Evolutionary conservation across 306 rosid species (phyloP).

Genomic region (Inga laurina): DNA sequence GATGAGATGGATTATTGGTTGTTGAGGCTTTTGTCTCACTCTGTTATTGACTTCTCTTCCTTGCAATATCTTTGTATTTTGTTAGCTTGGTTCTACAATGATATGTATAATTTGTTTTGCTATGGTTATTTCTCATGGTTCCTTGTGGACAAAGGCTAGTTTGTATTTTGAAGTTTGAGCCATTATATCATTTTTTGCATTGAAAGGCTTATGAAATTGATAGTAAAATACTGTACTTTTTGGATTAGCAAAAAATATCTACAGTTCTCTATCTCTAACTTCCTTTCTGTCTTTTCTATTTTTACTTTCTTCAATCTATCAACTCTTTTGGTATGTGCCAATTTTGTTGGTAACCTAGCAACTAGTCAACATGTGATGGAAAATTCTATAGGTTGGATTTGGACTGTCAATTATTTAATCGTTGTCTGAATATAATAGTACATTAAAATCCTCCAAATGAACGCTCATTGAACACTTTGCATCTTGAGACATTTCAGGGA

Average conservation of each 20-base stretch:
- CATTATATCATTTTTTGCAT: not conserved
- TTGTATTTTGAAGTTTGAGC: not conserved
- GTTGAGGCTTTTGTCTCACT: too few relatives aligned
- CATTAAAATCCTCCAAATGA: not conserved
- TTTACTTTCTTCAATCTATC: not conserved
- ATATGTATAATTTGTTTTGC: not conserved
- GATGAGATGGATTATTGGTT: too few relatives aligned
- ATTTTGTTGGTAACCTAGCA: not conserved
- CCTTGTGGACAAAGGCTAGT: not conserved
- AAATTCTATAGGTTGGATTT: not conserved
- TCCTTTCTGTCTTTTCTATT: not conserved
- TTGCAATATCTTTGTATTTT: not conserved
- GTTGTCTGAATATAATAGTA: not conserved
- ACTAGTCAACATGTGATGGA: not conserved
- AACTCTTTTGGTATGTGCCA: not conserved
- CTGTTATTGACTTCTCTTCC: not conserved
- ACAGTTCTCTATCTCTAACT: not conserved
- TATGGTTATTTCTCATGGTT: not conserved
- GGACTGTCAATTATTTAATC: not conserved
- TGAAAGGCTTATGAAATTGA: not conserved
- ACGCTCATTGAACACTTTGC: not conserved
- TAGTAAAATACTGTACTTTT: not conserved
- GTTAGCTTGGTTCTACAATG: not conserved
- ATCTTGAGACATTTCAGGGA: constrained; percentile 38
- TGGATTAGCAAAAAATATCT: too few relatives aligned